These are phyloP conservation scores for Wickerhamomyces subpelliculosus DNA, from an alignment of 805 yeast species.

Conservation along the genomic window DNA sequence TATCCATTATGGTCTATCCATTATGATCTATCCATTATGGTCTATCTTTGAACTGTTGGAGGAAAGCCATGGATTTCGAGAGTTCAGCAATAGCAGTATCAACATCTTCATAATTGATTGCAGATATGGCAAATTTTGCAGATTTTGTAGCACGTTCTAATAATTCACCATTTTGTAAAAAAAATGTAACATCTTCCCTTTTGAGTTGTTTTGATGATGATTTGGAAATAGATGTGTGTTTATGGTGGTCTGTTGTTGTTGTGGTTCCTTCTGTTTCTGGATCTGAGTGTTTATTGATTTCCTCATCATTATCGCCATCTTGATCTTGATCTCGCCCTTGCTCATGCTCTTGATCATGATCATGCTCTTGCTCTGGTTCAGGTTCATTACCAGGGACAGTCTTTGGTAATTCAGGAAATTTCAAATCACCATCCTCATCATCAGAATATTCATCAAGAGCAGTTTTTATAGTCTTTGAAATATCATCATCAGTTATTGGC, in stretches of 20 bases:
- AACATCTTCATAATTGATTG: conserved; percentile 62
- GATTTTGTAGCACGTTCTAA: conserved; percentile 47
- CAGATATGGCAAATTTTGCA: conserved; percentile 68
- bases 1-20: no score
- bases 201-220: conserved; percentile 1
- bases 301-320: background rate
- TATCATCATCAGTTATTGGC: conserved; percentile 7
- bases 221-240: background rate
- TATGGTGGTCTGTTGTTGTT: no score
- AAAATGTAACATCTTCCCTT: conserved; percentile 14
- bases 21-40: no score
- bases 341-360: conserved; percentile 1
- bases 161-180: conserved; percentile 28
- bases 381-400: conserved; percentile 1
- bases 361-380: background rate
- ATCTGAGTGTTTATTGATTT: no score
- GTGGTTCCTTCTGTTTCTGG: no score
- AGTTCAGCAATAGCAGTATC: conserved; percentile 41
- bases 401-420: conserved; percentile 8
- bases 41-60: conserved; percentile 19
- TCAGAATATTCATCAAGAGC: conserved; percentile 5
- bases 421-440: background rate
- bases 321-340: conserved; percentile 1
- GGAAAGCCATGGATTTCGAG: conserved; percentile 3
- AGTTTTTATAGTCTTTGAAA: conserved; percentile 3